Evolutionary conservation across 768 basidiomycete species (phyloP).

Genomic region (Boletus rubroflammeus): DNA sequence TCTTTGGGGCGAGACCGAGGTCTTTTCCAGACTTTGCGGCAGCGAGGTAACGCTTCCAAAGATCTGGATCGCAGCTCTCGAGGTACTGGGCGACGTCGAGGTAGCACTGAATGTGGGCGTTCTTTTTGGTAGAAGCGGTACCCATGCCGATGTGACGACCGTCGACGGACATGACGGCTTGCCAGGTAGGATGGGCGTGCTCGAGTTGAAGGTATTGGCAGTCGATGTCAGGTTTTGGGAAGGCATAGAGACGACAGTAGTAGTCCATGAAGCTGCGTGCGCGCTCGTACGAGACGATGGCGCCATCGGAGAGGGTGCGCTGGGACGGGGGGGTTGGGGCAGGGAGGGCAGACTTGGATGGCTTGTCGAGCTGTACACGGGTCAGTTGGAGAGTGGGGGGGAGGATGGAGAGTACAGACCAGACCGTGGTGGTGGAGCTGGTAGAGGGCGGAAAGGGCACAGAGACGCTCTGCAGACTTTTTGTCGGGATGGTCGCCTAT

Average conservation of each 20-base stretch:
- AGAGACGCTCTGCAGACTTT: slow-evolving; percentile 71
- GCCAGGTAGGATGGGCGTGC: slow-evolving; percentile 44
- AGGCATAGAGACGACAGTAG: slow-evolving; percentile 79
- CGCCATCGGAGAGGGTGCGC: slow-evolving; percentile 56
- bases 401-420: slow-evolving; percentile 42
- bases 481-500: slow-evolving; percentile 57
- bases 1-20: slow-evolving; percentile 66
- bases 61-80: slow-evolving; percentile 72
- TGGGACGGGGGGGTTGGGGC: slow-evolving; percentile 9
- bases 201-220: slow-evolving; percentile 38
- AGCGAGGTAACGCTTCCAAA: slow-evolving; percentile 71
- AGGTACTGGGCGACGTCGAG: slow-evolving; percentile 87
- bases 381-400: neutral
- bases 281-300: slow-evolving; percentile 59
- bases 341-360: slow-evolving; percentile 17
- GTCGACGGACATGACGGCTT: slow-evolving; percentile 72
- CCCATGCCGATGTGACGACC: slow-evolving; percentile 84
- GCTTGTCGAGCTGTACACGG: slow-evolving; percentile 26
- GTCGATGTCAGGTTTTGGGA: slow-evolving; percentile 68
- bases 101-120: slow-evolving; percentile 67
- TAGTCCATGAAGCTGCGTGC: slow-evolving; percentile 93
- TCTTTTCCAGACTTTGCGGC: slow-evolving; percentile 63
- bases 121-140: slow-evolving; percentile 63
- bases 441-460: slow-evolving; percentile 68
- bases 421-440: slow-evolving; percentile 62